Base-by-base conservation (phyloP, 768 basidiomycete species). In the Mycena amicta region DNA sequence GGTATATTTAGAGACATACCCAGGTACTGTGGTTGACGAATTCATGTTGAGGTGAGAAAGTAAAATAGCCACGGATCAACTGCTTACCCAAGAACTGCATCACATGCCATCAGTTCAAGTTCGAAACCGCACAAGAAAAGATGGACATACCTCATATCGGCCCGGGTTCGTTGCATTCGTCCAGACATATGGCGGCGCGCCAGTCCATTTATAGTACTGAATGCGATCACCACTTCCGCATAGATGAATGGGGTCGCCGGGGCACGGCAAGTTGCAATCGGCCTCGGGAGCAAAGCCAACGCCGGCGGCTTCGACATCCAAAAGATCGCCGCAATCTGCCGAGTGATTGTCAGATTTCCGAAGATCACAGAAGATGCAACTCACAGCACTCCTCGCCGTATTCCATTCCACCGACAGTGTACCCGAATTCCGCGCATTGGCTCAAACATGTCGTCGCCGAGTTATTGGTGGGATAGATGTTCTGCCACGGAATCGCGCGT, bases 271-370 rank as follows among this genome's bases (percentile, higher is more conserved):
- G 43, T 56, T 52, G 28, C 83, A 84, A 12, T 81, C 70, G 0
- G 72, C 69, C 40, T 74, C 78, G 0, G 74, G 50, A 13, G 70
- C 29, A 70, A 61, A 0, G 22, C 8, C 20, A 23, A 45, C 43
- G 20, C 20, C 20, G 43, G 43, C 43, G 22, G 43, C 43, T 15
- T 15, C 8, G 22, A 45, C 43, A 49, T 49, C 47, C 12, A 23
- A 70, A 5, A 79, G 65, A 68, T 92, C 91, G 53, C 91, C 90
- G 55, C 91, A 92, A 70, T 82, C 90, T 90, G 53, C 13, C 53
- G 26, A 46, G 51, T 23, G 43, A 37, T 18, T 13, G 43, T 16
- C 13, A 16, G 43, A 45, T 23, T 15, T 23, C 15, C 22, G 13
- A 45, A 16, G 15, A 15, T 8, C 6, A 45, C 33, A 37, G 33